Base-by-base conservation (phyloP, 2,329 filamentous ascomycete genomes). In the Akanthomyces uredinophilus region DNA sequence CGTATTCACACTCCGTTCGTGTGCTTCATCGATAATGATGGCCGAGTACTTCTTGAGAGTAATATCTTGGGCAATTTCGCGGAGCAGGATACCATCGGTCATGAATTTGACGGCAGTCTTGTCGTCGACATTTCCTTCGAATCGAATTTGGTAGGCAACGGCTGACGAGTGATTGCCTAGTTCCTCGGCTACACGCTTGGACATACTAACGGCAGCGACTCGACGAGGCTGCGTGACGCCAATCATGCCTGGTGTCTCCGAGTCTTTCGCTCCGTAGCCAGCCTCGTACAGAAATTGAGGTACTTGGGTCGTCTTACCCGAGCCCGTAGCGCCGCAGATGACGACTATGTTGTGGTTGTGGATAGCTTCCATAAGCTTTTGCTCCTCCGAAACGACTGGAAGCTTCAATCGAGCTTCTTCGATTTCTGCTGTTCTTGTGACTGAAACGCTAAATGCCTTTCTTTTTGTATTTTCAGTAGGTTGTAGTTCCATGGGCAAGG, bases 71-170 rank as follows among this genome's bases (percentile, higher is more conserved):
- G 91, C 88, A 60, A 97, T 89, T 74, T 99, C 95, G 62, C 95
- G 88, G 11, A 99, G 83, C 64, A 99, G 79, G 32, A 99, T 92
- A 82, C 95, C 95, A 74, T 99, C 95, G 0, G 95, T 99, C 93
- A 99, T 97, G 77, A 98, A 99, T 73, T 99, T 99, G 73, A 99
- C 86, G 6, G 91, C 90, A 0, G 95, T 99, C 58, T 92, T 88
- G 32, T 87, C 80, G 54, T 87, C 86, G 1, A 90, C 87, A 0
- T 88, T 94, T 55, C 89, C 92, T 71, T 99, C 95, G 67, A 98
- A 99, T 27, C 96, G 89, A 68, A 99, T 97, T 73, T 93, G 95
- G 73, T 98, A 96, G 5, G 91, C 91, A 7, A 99, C 93, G 53
- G 84, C 84, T 29, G 88, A 81, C n/a, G 87, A 87, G 68, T 88